These are phyloP conservation scores for Geotrichum siamense DNA, from an alignment of 1,139 yeast species.

Conservation along the genomic window DNA sequence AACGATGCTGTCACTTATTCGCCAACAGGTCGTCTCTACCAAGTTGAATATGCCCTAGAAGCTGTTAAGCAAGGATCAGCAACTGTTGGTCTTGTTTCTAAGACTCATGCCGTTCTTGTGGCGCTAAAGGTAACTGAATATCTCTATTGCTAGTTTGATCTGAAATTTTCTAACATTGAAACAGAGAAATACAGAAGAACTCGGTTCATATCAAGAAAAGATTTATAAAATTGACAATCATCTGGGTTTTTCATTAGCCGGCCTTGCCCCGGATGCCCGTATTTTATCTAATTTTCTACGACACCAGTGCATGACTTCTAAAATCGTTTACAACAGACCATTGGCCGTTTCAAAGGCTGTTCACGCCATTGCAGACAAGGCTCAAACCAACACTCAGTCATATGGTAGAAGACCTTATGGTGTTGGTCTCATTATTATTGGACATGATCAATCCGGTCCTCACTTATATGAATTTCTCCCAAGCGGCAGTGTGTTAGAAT, in stretches of 20 bases:
- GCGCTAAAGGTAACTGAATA: constrained; percentile 55
- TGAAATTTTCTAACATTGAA: too few species aligned
- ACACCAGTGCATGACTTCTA: constrained; percentile 85
- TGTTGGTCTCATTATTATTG: constrained; percentile 87
- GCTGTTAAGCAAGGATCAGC: constrained; percentile 98
- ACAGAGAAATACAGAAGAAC: constrained; percentile 85
- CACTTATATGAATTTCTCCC: constrained; percentile 95
- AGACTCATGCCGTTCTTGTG: constrained; percentile 80
- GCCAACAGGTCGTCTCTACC: constrained; percentile 94
- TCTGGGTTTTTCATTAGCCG: constrained; percentile 92
- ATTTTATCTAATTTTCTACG: constrained; percentile 81
- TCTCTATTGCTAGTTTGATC: too few species aligned
- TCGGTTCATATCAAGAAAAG: constrained; percentile 94
- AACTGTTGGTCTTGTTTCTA: constrained; percentile 86
- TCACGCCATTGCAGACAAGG: constrained; percentile 84
- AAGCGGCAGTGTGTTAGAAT: constrained; percentile 86
- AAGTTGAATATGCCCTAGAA: constrained; percentile 90
- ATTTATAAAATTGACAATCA: constrained; percentile 87
- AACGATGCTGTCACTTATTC: constrained; percentile 97
- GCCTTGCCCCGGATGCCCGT: constrained; percentile 96
- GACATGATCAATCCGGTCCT: constrained; percentile 89
- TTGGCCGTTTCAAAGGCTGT: constrained; percentile 81
- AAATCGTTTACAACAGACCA: constrained; percentile 82
- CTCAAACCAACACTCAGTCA: constrained; percentile 92
- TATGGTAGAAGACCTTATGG: constrained; percentile 98